Conservation (phyloP, 2,329 filamentous ascomycete species). For the Trichoderma koningii region DNA sequence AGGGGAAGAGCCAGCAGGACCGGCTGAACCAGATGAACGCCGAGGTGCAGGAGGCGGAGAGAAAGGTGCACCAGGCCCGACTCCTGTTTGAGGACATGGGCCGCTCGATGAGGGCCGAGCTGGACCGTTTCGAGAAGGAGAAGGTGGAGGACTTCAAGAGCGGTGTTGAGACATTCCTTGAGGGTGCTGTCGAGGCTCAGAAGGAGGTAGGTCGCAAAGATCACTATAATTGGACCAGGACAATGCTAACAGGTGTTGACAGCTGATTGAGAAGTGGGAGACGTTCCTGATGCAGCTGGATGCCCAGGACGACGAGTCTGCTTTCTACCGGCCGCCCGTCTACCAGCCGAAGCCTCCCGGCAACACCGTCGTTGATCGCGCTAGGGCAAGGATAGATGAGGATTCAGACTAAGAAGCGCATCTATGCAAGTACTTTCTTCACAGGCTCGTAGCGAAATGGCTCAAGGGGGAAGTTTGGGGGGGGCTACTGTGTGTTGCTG, state of each 20-base stretch:
- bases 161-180: conserved; percentile 94
- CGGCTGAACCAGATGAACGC: conserved; percentile 88
- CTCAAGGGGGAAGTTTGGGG: background rate
- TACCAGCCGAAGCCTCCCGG: conserved; percentile 54
- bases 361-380: conserved; percentile 62
- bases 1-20: conserved; percentile 95
- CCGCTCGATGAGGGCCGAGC: conserved; percentile 81
- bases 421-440: too few relatives aligned
- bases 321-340: conserved; percentile 66
- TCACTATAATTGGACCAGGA: background rate
- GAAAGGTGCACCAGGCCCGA: conserved; percentile 86
- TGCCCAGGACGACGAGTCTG: conserved; percentile 80
- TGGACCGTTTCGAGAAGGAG: conserved; percentile 92
- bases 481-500: background rate
- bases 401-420: conserved; percentile 56
- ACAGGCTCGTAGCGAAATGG: background rate
- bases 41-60: conserved; percentile 92
- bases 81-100: conserved; percentile 98
- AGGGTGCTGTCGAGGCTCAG: conserved; percentile 95
- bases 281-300: conserved; percentile 96
- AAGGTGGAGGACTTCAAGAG: conserved; percentile 99
- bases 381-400: conserved; percentile 60
- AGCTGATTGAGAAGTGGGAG: conserved; percentile 89
- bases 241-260: conserved; percentile 32
- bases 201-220: conserved; percentile 72